Evolutionary conservation across 2,329 filamentous ascomycete genomes (phyloP).

Genomic region (Claviceps digitariae): DNA sequence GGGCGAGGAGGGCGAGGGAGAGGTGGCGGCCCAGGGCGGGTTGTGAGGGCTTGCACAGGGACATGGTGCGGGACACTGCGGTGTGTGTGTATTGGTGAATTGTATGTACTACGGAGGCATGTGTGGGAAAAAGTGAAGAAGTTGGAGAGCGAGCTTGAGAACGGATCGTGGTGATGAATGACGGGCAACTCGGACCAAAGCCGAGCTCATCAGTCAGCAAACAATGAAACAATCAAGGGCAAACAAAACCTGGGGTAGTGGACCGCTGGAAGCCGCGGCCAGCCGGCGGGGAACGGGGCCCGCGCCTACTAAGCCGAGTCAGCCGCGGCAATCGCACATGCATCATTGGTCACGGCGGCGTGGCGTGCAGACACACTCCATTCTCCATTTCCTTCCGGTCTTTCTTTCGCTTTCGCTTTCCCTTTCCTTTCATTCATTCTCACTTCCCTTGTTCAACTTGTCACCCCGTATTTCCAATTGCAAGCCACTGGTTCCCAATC

Average conservation of each 20-base stretch:
- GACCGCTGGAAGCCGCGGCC: slow-evolving; percentile 31
- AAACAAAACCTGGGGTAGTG: slow-evolving; percentile 4
- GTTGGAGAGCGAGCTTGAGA: neutral
- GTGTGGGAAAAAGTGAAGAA: neutral
- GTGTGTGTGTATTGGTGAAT: neutral
- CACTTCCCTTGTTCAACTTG: too few relatives aligned
- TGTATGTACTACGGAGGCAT: too few relatives aligned
- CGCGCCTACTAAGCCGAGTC: neutral
- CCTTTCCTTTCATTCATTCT: too few relatives aligned
- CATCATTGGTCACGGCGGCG: too few relatives aligned
- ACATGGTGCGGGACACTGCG: slow-evolving; percentile 23
- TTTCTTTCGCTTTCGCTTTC: too few relatives aligned
- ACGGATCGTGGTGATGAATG: neutral
- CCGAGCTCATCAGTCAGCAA: too few relatives aligned
- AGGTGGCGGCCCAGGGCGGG: slow-evolving; percentile 22
- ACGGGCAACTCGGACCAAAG: too few relatives aligned
- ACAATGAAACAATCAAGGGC: neutral
- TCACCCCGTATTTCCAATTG: too few relatives aligned
- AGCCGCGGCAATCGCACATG: too few relatives aligned
- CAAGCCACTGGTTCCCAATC: neutral
- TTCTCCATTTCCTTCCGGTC: too few relatives aligned
- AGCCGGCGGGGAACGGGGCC: slow-evolving; percentile 16
- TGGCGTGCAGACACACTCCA: too few relatives aligned
- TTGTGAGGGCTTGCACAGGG: slow-evolving; percentile 31
- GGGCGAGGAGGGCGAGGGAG: slow-evolving; percentile 11